Conservation (phyloP, 768 basidiomycete species). For the Amanita brunnescens region DNA sequence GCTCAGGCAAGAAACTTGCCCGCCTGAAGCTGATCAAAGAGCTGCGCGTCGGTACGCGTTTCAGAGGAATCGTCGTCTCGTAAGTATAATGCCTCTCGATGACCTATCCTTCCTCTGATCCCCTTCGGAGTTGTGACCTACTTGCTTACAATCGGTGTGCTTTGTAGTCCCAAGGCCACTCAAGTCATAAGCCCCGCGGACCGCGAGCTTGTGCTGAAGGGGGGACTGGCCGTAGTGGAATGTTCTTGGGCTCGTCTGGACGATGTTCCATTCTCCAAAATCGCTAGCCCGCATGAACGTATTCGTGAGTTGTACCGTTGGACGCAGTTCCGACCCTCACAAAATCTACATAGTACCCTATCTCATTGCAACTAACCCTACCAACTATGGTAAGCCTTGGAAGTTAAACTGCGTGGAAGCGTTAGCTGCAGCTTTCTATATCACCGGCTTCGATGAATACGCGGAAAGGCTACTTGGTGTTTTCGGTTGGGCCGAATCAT, state of each 20-base stretch:
- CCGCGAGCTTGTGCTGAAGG: slow-evolving; percentile 60
- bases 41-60: slow-evolving; percentile 76
- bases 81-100: slow-evolving; percentile 32
- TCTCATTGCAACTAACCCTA: slow-evolving; percentile 90
- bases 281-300: slow-evolving; percentile 87
- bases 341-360: slow-evolving; percentile 66
- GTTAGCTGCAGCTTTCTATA: slow-evolving; percentile 90
- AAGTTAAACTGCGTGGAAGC: slow-evolving; percentile 91
- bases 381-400: slow-evolving; percentile 98
- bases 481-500: slow-evolving; percentile 90
- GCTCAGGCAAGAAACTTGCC: slow-evolving; percentile 82
- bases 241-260: slow-evolving; percentile 96
- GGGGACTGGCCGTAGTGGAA: slow-evolving; percentile 93
- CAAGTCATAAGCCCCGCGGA: slow-evolving; percentile 77
- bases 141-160: neutral
- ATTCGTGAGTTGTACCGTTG: slow-evolving; percentile 45
- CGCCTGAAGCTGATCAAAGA: slow-evolving; percentile 79
- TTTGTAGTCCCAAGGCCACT: slow-evolving; percentile 71
- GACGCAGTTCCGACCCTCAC: neutral
- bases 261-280: slow-evolving; percentile 92
- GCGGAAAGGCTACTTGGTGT: slow-evolving; percentile 70
- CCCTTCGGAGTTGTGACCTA: neutral
- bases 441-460: slow-evolving; percentile 77
- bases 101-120: neutral
- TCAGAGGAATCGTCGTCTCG: slow-evolving; percentile 92